These are phyloP conservation scores for Blastocystis sp. DNA, from an alignment of 352 stramenopile genomes.

Conservation along the genomic window DNA sequence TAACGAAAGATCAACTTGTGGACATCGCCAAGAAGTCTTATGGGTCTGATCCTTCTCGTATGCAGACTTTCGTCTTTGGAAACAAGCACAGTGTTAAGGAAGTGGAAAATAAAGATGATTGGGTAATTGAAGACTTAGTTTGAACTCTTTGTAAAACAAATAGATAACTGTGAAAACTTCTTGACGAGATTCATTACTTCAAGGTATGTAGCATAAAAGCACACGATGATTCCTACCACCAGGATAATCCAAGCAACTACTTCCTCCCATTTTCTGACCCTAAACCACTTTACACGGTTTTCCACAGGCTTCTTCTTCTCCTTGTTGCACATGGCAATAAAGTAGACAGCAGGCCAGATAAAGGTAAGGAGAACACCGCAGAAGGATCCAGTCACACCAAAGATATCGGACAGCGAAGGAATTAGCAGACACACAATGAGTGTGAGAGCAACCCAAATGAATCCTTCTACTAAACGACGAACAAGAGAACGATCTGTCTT, in stretches of 20 bases:
- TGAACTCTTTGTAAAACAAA: not conserved
- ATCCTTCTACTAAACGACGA: conserved; percentile 1
- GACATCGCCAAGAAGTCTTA: conserved; percentile 3
- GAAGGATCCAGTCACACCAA: conserved; percentile 32
- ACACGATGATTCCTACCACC: conserved; percentile 10
- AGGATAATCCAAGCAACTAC: conserved; percentile 54
- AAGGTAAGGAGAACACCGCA: conserved; percentile 21
- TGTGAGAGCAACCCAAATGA: conserved; percentile 4
- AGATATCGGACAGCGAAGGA: conserved; percentile 19
- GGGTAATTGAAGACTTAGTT: conserved; percentile 41
- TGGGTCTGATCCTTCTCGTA: not conserved
- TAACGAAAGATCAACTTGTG: not conserved
- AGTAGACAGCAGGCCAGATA: conserved; percentile 50
- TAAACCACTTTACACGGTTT: not conserved
- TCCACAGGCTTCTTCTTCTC: conserved; percentile 17
- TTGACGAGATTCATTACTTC: conserved; percentile 8
- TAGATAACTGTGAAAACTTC: not conserved
- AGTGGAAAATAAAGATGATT: not conserved
- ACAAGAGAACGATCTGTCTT: not conserved
- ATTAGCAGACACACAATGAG: not conserved
- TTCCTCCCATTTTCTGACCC: not conserved
- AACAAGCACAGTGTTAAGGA: conserved; percentile 26
- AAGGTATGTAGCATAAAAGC: not conserved
- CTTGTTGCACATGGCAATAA: conserved; percentile 4
- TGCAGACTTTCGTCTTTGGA: conserved; percentile 28